Evolutionary conservation across 2,329 filamentous ascomycete species (phyloP).

Genomic region (Epichloe sibirici): DNA sequence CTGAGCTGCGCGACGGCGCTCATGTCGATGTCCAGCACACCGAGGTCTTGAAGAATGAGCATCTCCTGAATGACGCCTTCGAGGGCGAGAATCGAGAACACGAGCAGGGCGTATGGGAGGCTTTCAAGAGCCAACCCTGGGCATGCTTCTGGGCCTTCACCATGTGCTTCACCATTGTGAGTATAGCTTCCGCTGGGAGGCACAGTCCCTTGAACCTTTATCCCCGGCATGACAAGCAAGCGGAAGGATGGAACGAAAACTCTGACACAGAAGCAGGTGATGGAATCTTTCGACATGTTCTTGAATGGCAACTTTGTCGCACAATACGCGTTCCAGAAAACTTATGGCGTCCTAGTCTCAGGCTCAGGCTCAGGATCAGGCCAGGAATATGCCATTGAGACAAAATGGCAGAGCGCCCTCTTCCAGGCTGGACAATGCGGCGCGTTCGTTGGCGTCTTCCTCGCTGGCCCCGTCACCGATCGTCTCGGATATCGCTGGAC

Average conservation of each 20-base stretch:
- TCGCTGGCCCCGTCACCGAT: constrained; percentile 26
- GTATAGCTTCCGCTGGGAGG: constrained; percentile 6
- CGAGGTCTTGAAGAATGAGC: constrained; percentile 22
- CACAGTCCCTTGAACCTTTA: no score
- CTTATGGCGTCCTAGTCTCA: constrained; percentile 22
- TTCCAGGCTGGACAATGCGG: constrained; percentile 22
- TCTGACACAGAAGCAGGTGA: constrained; percentile 23
- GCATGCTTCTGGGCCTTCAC: constrained; percentile 34
- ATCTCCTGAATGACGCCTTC: constrained; percentile 28
- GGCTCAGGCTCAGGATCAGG: not conserved
- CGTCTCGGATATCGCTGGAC: constrained; percentile 25
- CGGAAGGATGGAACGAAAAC: not conserved
- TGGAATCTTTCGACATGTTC: constrained; percentile 39
- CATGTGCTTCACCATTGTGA: constrained; percentile 38
- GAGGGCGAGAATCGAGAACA: constrained; percentile 31
- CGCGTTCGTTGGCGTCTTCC: constrained; percentile 23
- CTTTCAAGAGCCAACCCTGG: constrained; percentile 28
- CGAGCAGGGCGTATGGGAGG: constrained; percentile 25
- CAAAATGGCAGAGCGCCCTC: constrained; percentile 28
- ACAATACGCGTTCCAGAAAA: constrained; percentile 22
- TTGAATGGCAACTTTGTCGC: constrained; percentile 35
- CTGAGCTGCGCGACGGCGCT: not conserved
- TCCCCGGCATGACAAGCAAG: no score
- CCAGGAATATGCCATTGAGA: constrained; percentile 19
- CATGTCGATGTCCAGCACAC: constrained; percentile 18